phyloP scores from a whole-genome alignment of 164 flowering plant genomes.

The Nelumbo lutea region DNA sequence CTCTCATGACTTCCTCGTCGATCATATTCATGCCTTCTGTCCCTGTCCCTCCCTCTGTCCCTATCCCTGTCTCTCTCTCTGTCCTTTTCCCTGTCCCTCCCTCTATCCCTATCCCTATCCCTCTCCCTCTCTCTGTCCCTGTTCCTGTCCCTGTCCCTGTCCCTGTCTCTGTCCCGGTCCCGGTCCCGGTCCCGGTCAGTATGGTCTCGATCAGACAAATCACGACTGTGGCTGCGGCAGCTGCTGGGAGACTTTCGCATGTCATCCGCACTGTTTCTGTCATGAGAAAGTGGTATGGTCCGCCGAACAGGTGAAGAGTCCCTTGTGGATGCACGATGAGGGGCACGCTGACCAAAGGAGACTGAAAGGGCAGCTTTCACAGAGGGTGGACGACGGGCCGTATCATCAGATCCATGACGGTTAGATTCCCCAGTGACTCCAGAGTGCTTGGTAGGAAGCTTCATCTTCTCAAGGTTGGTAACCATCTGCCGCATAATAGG shows the following conservation, averaged over 20 bases:
- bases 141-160: slow-evolving; percentile 22
- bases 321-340: slow-evolving; percentile 97
- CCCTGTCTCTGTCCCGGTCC: slow-evolving; percentile 18
- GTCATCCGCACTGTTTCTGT: slow-evolving; percentile 43
- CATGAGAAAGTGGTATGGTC: slow-evolving; percentile 47
- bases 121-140: slow-evolving; percentile 28
- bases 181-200: slow-evolving; percentile 35
- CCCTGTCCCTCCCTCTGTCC: slow-evolving; percentile 34
- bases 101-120: slow-evolving; percentile 26
- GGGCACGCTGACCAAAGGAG: slow-evolving; percentile 99
- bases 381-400: slow-evolving; percentile 96
- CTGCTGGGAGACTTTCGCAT: slow-evolving; percentile 49
- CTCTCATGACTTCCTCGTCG: slow-evolving; percentile 11
- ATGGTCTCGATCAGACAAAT: slow-evolving; percentile 49
- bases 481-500: slow-evolving; percentile 78
- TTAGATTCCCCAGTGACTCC: slow-evolving; percentile 82
- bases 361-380: slow-evolving; percentile 99
- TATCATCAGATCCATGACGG: slow-evolving; percentile 91
- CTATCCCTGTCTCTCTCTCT: slow-evolving; percentile 31
- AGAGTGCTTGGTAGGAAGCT: slow-evolving; percentile 71
- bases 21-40: slow-evolving; percentile 25
- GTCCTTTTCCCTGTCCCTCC: slow-evolving; percentile 27
- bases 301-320: slow-evolving; percentile 98
- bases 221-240: slow-evolving; percentile 57
- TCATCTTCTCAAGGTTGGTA: slow-evolving; percentile 82